phyloP scores from a whole-genome alignment of 2,329 filamentous ascomycete genomes.

The Cordyceps cateniannulata region DNA sequence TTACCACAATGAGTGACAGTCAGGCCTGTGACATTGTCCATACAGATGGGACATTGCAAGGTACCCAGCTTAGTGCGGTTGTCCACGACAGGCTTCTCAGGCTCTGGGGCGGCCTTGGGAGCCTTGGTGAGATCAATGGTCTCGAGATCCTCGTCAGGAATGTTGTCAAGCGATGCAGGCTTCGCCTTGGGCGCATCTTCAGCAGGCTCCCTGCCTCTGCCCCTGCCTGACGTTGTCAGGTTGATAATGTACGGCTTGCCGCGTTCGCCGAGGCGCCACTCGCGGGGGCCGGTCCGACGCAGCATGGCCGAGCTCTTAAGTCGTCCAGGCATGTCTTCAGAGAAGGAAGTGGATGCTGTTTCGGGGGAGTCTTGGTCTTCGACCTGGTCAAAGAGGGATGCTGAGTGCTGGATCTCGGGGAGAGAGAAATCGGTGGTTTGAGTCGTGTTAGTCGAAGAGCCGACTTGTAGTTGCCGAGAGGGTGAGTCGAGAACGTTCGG shows the following conservation, averaged over 20 bases:
- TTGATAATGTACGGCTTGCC: no score
- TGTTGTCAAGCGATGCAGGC: conserved; percentile 14
- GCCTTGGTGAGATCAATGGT: conserved; percentile 30
- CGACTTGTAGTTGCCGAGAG: conserved; percentile 12
- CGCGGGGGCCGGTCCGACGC: neutral
- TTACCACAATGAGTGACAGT: conserved; percentile 63
- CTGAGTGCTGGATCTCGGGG: conserved; percentile 21
- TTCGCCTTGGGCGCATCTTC: conserved; percentile 24
- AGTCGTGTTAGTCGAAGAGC: conserved; percentile 14
- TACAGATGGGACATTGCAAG: conserved; percentile 62
- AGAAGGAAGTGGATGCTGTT: conserved; percentile 23
- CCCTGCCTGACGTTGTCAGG: no score
- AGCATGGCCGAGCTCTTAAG: conserved; percentile 13
- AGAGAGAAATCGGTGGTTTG: conserved; percentile 16
- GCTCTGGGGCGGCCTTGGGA: conserved; percentile 36
- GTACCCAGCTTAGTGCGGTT: conserved; percentile 45
- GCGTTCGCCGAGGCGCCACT: no score
- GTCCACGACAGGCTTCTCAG: conserved; percentile 40
- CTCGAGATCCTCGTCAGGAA: conserved; percentile 19
- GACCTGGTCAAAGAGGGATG: conserved; percentile 24
- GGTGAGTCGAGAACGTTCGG: conserved; percentile 8
- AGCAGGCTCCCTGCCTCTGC: no score
- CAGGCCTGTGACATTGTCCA: conserved; percentile 52
- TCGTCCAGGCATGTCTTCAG: conserved; percentile 22
- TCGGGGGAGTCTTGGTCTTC: conserved; percentile 19